Base-by-base conservation (phyloP, 441 rosid species). In the Melastoma candidum region DNA sequence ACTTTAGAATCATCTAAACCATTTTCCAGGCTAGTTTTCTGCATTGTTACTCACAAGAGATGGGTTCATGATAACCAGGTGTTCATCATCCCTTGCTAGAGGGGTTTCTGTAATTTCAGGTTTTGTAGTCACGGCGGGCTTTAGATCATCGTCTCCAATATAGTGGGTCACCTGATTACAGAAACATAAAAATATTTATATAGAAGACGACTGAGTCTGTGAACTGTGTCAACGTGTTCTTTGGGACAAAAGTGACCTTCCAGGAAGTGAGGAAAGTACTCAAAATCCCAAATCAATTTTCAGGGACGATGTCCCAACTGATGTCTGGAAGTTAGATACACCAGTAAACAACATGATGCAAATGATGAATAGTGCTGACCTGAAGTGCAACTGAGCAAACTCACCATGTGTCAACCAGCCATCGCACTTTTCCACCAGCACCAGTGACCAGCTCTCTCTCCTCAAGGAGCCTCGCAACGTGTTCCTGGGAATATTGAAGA, bases 331-430 rank as follows among this genome's bases (percentile, higher is more conserved):
- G 22, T 17, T 36, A 0, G 41, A 36, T 1, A 36, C 3, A 45
- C 17, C 49, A 22, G 8, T 11, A 17, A 1, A 1, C 6, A 44
- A 27, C 29, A 12, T 1, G 2, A 13, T 61, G 53, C 13, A 44
- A 55, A 46, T 25, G 63, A 39, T 14, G 58, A 49, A 70, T 57
- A 26, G 44, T 12, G 63, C 48, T 59, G 0, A 83, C 97, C 98
- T 90, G 85, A 69, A 92, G 94, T 24, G 93, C 98, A 67, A 92
- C 96, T 45, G 75, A 74, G 49, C 90, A 85, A 59, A 92, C 94
- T 71, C 98, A 79, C 98, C 96, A 87, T 24, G 92, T 85, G 71
- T 92, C 98, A 50, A 92, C 73, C 70, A 76, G 87, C 98, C 95
- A 88, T 67, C 79, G 84, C 44, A 92, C 85, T 71, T 75, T 73